Evolutionary conservation across 306 rosid species (phyloP).

Genomic region (Pterocarpus macrocarpus): DNA sequence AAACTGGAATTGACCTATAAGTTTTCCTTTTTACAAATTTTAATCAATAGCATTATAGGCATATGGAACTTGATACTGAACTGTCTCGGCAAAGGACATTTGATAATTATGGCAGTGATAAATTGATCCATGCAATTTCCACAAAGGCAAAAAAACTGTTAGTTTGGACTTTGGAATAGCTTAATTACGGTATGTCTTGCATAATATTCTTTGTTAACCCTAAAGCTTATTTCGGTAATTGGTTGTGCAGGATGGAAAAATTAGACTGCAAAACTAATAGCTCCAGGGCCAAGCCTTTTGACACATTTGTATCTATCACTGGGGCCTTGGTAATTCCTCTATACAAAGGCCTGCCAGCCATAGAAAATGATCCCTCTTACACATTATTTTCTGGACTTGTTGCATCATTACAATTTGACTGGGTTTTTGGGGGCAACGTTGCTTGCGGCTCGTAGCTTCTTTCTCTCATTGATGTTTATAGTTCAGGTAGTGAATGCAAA

Average conservation of each 20-base stretch:
- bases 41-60: too few species aligned
- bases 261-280: neutral
- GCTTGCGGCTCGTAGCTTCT: neutral
- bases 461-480: neutral
- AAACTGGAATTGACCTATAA: too few species aligned
- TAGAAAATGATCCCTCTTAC: neutral
- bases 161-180: too few species aligned
- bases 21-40: too few species aligned
- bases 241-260: conserved; percentile 12
- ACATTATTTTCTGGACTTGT: neutral
- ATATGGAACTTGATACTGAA: too few species aligned
- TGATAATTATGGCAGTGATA: too few species aligned
- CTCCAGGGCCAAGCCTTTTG: neutral
- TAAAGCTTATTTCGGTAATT: neutral
- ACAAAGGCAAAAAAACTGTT: too few species aligned
- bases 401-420: neutral
- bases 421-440: conserved; percentile 1
- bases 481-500: neutral
- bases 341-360: neutral
- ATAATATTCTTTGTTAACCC: neutral
- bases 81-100: too few species aligned
- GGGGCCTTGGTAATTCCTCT: neutral
- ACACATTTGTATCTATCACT: neutral
- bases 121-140: too few species aligned
- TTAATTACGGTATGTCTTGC: neutral